Evolutionary conservation across 1,139 yeast species (phyloP), one percentile per base, ranked within the genome.

Genomic region (Meyerozyma sp.): DNA sequence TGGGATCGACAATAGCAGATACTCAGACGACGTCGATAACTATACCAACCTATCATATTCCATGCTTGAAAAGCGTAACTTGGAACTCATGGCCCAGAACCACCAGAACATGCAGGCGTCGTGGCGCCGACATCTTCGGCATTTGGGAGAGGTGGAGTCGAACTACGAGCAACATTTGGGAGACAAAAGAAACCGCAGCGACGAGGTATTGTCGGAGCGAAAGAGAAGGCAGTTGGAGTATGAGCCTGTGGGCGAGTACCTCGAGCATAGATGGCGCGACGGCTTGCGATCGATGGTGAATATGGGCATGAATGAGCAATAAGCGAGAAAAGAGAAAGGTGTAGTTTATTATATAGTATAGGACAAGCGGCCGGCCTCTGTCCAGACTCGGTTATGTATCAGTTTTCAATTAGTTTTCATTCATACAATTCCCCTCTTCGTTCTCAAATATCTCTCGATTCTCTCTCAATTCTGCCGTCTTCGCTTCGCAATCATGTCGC

Each of bases 401-500:
- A 3, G n/a, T 16, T 16, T 16, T 16, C 18, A 16, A 16, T 3
- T 16, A 16, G 18, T 16, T 16, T 16, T 16, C n/a, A n/a, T n/a
- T n/a, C n/a, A n/a, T n/a, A n/a, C n/a, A n/a, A n/a, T n/a, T n/a
- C n/a, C n/a, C n/a, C n/a, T n/a, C n/a, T n/a, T n/a, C n/a, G n/a
- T n/a, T n/a, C n/a, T n/a, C n/a, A n/a, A n/a, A n/a, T n/a, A n/a
- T n/a, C n/a, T n/a, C n/a, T n/a, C n/a, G n/a, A n/a, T n/a, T n/a
- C n/a, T n/a, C n/a, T n/a, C n/a, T n/a, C n/a, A n/a, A n/a, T 9
- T 16, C 16, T 30, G 34, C 10, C 34, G 43, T 44, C 42, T 69
- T 64, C 77, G 79, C 52, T 81, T 87, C 56, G 77, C 83, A 52
- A 81, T 79, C 66, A 77, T 69, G 54, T 87, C 96, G 10, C 82